Evolutionary conservation across 768 basidiomycete species (phyloP), one percentile per base, ranked within the genome.

Genomic region (Hortiboletus campestris): DNA sequence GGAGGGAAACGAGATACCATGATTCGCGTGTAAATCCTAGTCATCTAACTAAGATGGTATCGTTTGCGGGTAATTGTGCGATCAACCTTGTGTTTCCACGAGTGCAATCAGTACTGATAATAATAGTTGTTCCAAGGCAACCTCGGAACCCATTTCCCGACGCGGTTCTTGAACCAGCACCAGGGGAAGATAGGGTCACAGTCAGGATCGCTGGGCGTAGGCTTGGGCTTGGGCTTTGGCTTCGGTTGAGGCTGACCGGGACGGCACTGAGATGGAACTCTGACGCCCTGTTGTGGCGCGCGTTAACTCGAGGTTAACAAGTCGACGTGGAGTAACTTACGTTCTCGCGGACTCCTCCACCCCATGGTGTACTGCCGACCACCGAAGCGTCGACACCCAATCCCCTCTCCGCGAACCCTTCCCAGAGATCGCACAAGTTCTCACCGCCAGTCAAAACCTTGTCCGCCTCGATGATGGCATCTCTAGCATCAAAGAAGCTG

Each of bases 401-500:
- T 1, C 96, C 96, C 35, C 91, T 80, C 62, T 80, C 73, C 7
- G 91, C 80, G 68, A 98, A 99, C 41, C 84, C 91, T 54, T 79
- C 74, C 94, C 94, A 98, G 59, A 99, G 73, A 14, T 78, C 77
- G 71, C 96, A 99, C 63, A 79, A 76, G 79, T 99, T 99, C 82
- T 94, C 91, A 4, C 96, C 96, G 14, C 86, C 91, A 4, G 96
- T 98, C 56, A 97, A 80, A 42, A 90, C 74, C 68, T 91, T 77
- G 70, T 98, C 96, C 20, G 96, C 94, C 61, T 92, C 86, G 60
- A 96, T 84, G 70, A 96, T 94, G 16, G 93, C 91, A 69, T 88
- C 86, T 56, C 94, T 85, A 17, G 94, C 89, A 53, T 94, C 86
- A 65, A 94, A 90, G 86, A 96, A 95, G 44, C 78, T 80, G 19